Evolutionary conservation across 1,284 basidiomycete genomes (phyloP), one percentile per base, ranked within the genome.

Genomic region (Macrocybe sp.): DNA sequence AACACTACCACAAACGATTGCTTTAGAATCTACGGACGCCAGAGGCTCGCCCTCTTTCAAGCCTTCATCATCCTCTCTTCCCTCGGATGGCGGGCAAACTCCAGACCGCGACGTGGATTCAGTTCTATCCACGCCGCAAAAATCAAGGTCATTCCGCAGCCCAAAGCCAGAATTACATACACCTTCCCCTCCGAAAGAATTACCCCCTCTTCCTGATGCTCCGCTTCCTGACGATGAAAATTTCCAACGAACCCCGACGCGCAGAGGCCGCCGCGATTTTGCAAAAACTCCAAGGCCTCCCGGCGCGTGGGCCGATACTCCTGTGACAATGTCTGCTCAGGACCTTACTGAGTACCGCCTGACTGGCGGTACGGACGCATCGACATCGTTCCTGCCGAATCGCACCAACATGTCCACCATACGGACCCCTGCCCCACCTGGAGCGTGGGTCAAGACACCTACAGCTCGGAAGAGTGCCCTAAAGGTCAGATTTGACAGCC

Each of bases 391-490:
- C 51, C 35, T 37, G 47, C 62, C n/a, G 45, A 60, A 34, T 58
- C 32, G 47, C 45, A 22, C 46, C 16, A 42, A 16, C 28, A n/a
- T 8, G 30, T 32, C 30, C 22, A 32, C 41, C 8, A 29, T 42
- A 2, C 76, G 75, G 49, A 88, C 84, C 1, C 86, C 86, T 37
- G 80, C 75, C 4, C 78, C 76, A 6, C 85, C 86, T n/a, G 86
- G 86, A 22, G 83, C 73, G 33, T 88, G 84, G 83, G 53, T 78
- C 41, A 62, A 68, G 5, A 87, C 85, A 12, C 85, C 85, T 7
- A 69, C 63, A 6, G 60, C 67, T 2, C 66, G 69, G 50, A 72
- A 78, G 58, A 85, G 81, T 58, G 63, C 70, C 11, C 54, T 68
- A 45, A 72, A 71, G 52, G 86, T 89, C 44, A 79, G 85, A 36